phyloP scores from a whole-genome alignment of 208 protist species.

The Crithidia bombi region DNA sequence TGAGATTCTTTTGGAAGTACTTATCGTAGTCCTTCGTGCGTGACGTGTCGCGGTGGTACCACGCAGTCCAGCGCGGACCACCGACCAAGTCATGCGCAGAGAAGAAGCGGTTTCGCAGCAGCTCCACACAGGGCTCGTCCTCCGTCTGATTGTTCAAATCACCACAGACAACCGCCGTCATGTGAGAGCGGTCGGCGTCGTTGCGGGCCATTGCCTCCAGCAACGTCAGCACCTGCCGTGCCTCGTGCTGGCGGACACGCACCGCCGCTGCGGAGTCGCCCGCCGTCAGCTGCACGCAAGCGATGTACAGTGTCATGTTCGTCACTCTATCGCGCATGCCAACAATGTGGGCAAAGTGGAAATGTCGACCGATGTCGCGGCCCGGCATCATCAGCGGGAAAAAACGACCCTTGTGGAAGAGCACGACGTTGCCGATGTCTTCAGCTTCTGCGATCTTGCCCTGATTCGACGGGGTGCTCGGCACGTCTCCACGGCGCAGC shows the following conservation, averaged over 20 bases:
- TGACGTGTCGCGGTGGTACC: slow-evolving; percentile 58
- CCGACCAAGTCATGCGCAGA: slow-evolving; percentile 87
- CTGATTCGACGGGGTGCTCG: slow-evolving; percentile 29
- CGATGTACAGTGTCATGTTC: slow-evolving; percentile 78
- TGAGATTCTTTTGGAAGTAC: slow-evolving; percentile 53
- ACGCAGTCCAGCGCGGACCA: slow-evolving; percentile 82
- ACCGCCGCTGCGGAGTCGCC: slow-evolving; percentile 61
- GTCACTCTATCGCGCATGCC: slow-evolving; percentile 81
- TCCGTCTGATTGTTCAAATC: slow-evolving; percentile 81
- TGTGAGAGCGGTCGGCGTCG: slow-evolving; percentile 71
- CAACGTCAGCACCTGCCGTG: slow-evolving; percentile 63
- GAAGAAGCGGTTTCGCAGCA: slow-evolving; percentile 68
- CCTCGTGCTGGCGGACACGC: slow-evolving; percentile 58
- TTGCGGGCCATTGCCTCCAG: slow-evolving; percentile 62
- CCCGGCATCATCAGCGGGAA: slow-evolving; percentile 81
- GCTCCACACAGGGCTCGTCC: slow-evolving; percentile 80
- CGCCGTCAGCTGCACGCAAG: slow-evolving; percentile 78
- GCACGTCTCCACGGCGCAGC: slow-evolving; percentile 59
- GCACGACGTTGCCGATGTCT: slow-evolving; percentile 87
- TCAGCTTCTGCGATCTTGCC: slow-evolving; percentile 62
- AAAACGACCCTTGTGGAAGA: slow-evolving; percentile 90
- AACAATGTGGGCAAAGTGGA: slow-evolving; percentile 81
- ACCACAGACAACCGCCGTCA: slow-evolving; percentile 65
- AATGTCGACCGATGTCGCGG: slow-evolving; percentile 54
- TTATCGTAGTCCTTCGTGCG: slow-evolving; percentile 31